Base-by-base conservation (phyloP, 192 early-diverging fungal species). In the Mortierella alpina region DNA sequence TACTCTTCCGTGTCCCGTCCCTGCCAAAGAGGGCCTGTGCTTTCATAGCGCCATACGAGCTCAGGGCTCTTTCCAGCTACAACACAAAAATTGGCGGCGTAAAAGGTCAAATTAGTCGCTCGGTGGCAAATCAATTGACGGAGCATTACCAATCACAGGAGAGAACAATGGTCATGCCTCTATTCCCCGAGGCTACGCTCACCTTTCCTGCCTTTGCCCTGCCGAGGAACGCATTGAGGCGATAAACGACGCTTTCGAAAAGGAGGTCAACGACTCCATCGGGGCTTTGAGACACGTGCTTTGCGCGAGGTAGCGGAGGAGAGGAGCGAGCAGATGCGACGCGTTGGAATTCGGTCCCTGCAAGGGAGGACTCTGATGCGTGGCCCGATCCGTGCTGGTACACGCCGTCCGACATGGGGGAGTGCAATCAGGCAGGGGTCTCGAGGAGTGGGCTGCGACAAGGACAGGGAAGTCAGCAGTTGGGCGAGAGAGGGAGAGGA, bases 191-290 rank as follows among this genome's bases (percentile, higher is more conserved):
- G 5, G 6, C 48, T n/a, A 12, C 4, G 20, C 46, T 44, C 44
- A 79, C 76, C 69, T 72, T 45, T 10, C 51, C 69, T 5, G 42
- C 40, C 51, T 44, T 50, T 18, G 23, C 48, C 6, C 10, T 59
- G 17, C 51, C 50, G 40, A 79, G 69, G 63, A 79, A 79, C 5
- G 68, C 69, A 42, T 66, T 71, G 18, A 79, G 64, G 58, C 67
- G 72, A 62, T 72, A 79, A 6, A 62, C 58, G 45, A 79, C 76
- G 10, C 56, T 14, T 18, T 62, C 47, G 42, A 79, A 79, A 52
- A 79, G 44, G 20, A 54, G 54, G 63, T 47, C 52, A 7, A 48
- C 5, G 2, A 39, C 48, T 6, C 18, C 17, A 20, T 57, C 47
- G 14, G 49, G 42, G 2, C 49, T 12, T 17, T 56, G 44, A 11